Evolutionary conservation across 257 asterid species (phyloP).

Genomic region (Verbena officinalis): DNA sequence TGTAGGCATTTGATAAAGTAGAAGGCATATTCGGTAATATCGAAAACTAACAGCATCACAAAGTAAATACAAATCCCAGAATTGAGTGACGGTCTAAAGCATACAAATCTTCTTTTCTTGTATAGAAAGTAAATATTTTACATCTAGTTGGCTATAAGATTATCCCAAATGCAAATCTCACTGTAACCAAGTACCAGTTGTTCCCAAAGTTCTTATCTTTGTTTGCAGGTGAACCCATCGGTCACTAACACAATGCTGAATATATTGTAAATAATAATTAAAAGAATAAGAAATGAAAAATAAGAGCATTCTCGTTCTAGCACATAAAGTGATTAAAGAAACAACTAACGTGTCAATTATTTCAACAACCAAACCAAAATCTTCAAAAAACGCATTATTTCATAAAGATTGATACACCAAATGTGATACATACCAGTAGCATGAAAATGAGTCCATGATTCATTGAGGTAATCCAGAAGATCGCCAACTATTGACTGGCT

Average conservation of each 20-base stretch:
- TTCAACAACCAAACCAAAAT: neutral
- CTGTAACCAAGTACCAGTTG: neutral
- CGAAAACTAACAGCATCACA: neutral
- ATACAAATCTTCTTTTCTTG: neutral
- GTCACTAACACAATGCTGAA: neutral
- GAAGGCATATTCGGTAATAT: neutral
- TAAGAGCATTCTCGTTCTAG: neutral
- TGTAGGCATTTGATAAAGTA: neutral
- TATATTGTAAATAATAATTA: neutral
- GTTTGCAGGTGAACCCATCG: neutral
- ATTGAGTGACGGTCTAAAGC: neutral
- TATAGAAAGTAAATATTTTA: neutral
- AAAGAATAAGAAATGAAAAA: neutral
- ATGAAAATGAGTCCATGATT: slow-evolving; percentile 98
- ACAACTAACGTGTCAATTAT: slow-evolving; percentile 1
- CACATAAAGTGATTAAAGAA: neutral
- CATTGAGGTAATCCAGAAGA: slow-evolving; percentile 89
- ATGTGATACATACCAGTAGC: slow-evolving; percentile 69
- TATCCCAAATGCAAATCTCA: neutral
- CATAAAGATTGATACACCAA: slow-evolving; percentile 7
- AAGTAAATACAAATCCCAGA: neutral
- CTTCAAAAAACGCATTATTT: neutral
- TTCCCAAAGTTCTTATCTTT: neutral
- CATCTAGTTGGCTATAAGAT: neutral
- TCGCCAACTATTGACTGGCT: slow-evolving; percentile 73